Evolutionary conservation across 2,329 filamentous ascomycete genomes (phyloP), one percentile per base, ranked within the genome.

Genomic region (Piedraia hortae): DNA sequence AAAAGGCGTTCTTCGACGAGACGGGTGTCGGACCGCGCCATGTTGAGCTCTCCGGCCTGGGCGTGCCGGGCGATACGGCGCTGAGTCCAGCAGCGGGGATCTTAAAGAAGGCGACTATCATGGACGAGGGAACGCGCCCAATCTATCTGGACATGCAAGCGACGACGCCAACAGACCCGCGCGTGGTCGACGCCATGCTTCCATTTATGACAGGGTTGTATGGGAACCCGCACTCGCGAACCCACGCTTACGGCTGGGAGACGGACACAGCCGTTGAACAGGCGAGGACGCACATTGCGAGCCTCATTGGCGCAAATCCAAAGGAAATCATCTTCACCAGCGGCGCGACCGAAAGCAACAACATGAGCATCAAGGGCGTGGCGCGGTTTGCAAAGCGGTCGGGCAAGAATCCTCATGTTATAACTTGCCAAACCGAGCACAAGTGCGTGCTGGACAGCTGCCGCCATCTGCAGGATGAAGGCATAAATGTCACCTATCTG

Each of bases 241-340:
- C 85, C 26, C 85, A 97, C 47, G 80, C 85, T 12, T 97, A 97
- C 46, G 85, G 85, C 22, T 97, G 85, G 85, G 85, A 97, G 53
- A 89, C 73, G 23, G 85, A 97, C 41, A 77, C 80, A 50, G 82
- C 74, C 1, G 70, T 89, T 11, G 85, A 97, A 45, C 60, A 75
- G 30, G 80, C 85, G 19, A 64, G 85, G 37, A 60, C 61, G 35
- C 63, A 93, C 39, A 59, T 93, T 31, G 85, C 85, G 3, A 59
- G 58, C 17, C 59, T 97, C 24, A 85, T 97, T 33, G 82, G 82
- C 12, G 85, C 85, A 13, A 78, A 97, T 43, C 56, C 85, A 4
- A 97, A 97, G 50, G 85, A 97, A 45, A 93, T 97, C 33, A 88
- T 97, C 37, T 93, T 97, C 50, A 97, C 85, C 4, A 91, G 80